These are phyloP conservation scores for Chenopodium berlandieri DNA, from an alignment of 148 eudicot genomes.

Conservation along the genomic window DNA sequence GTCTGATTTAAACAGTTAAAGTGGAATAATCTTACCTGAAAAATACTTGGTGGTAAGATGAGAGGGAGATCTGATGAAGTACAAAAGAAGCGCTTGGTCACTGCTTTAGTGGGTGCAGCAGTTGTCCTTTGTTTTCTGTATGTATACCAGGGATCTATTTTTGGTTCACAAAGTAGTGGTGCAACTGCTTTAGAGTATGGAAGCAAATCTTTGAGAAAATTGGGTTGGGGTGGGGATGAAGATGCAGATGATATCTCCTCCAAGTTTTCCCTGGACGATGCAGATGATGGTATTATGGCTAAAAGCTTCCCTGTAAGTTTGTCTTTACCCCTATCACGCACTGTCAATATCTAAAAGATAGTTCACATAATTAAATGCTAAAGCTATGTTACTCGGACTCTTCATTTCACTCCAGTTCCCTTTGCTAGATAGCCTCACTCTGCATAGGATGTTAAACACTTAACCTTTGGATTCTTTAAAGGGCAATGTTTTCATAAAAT, in stretches of 20 bases:
- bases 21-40: neutral
- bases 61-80: constrained; percentile 88
- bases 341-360: neutral
- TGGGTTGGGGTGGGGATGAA: constrained; percentile 94
- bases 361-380: neutral
- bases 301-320: constrained; percentile 92
- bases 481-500: neutral
- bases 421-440: neutral
- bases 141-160: constrained; percentile 50
- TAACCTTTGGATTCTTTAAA: neutral
- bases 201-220: constrained; percentile 73
- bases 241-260: constrained; percentile 66
- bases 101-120: constrained; percentile 46
- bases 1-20: constrained; percentile 19
- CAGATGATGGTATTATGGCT: constrained; percentile 52
- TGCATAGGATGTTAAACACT: neutral
- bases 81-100: constrained; percentile 77
- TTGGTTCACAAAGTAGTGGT: constrained; percentile 68
- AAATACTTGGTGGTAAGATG: constrained; percentile 37
- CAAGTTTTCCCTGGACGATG: constrained; percentile 57
- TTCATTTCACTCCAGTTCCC: neutral
- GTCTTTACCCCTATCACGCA: neutral
- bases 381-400: neutral
- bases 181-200: constrained; percentile 91
- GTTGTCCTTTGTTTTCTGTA: constrained; percentile 65